Conservation (phyloP, 768 basidiomycete genomes). For the Strobilomyces confusus region DNA sequence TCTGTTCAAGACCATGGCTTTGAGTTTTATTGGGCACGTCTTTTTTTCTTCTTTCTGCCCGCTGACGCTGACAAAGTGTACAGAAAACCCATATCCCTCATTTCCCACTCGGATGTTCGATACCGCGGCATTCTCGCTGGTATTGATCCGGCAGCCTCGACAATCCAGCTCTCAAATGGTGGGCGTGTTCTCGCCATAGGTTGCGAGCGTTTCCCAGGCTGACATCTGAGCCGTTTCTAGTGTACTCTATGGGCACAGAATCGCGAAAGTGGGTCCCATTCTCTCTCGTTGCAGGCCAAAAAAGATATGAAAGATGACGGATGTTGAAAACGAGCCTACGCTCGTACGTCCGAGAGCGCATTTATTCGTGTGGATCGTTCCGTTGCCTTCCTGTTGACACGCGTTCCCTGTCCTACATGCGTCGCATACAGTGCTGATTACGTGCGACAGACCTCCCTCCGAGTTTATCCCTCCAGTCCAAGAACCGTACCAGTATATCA, state of each 20-base stretch:
- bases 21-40: constrained; percentile 70
- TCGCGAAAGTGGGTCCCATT: constrained; percentile 57
- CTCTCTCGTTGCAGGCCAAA: background rate
- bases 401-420: background rate
- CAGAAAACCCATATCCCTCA: constrained; percentile 86
- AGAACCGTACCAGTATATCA: constrained; percentile 85
- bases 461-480: constrained; percentile 83
- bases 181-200: constrained; percentile 6
- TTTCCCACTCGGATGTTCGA: constrained; percentile 87
- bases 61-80: constrained; percentile 7
- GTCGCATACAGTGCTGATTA: constrained; percentile 23
- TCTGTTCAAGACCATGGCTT: constrained; percentile 48
- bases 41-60: too few species aligned
- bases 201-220: background rate
- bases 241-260: constrained; percentile 89
- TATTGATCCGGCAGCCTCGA: constrained; percentile 80
- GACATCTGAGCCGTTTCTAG: constrained; percentile 27
- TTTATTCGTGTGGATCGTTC: constrained; percentile 51
- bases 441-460: constrained; percentile 50
- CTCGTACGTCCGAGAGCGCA: constrained; percentile 42
- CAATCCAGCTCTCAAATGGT: constrained; percentile 89
- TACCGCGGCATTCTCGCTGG: constrained; percentile 86
- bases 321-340: constrained; percentile 39
- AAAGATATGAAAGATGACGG: constrained; percentile 37
- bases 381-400: constrained; percentile 65